phyloP scores from a whole-genome alignment of 2,329 filamentous ascomycete genomes.

The Fusarium decemcellulare region DNA sequence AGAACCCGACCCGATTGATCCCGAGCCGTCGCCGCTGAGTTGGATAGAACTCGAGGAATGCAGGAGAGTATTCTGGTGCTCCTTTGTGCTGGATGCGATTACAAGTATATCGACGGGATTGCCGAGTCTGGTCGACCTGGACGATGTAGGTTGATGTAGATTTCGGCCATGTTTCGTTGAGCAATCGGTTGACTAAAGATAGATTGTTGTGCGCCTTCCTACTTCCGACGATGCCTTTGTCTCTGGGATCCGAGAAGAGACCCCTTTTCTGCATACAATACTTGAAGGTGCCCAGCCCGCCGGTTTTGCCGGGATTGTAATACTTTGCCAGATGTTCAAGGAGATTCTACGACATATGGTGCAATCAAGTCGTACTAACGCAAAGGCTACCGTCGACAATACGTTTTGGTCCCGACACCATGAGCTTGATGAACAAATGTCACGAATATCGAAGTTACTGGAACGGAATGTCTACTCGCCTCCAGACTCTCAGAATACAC shows the following conservation, averaged over 20 bases:
- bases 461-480: neutral
- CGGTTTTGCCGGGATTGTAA: neutral
- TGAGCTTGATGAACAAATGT: neutral
- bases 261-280: neutral
- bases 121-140: neutral
- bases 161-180: neutral
- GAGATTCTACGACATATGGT: neutral
- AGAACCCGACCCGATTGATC: neutral
- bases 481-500: neutral
- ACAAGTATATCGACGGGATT: neutral
- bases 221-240: neutral
- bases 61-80: neutral
- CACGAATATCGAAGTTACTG: neutral
- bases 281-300: neutral
- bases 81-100: neutral
- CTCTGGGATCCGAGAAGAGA: neutral
- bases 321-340: neutral
- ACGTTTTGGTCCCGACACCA: neutral
- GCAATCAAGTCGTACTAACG: neutral
- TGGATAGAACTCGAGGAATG: neutral
- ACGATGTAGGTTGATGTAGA: neutral
- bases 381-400: neutral
- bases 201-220: neutral
- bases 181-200: neutral
- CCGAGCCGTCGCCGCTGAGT: neutral